These are phyloP conservation scores for Linum tenue DNA, from an alignment of 345 rosid species.

Conservation along the genomic window DNA sequence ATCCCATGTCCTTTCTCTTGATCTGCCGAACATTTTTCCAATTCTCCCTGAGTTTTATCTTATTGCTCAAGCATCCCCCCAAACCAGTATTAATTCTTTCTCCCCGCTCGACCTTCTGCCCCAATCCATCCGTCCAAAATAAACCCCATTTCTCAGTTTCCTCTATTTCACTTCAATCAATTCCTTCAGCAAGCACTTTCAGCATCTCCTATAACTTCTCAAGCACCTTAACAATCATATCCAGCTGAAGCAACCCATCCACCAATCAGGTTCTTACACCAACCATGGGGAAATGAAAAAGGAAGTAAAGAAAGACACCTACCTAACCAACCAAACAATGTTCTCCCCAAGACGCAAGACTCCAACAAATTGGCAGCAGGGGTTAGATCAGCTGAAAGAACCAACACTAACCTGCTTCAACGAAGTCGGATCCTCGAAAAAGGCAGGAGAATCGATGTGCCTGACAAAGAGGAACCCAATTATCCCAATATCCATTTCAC, in stretches of 20 bases:
- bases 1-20: too few species aligned
- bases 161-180: too few species aligned
- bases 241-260: neutral
- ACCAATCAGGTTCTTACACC: too few species aligned
- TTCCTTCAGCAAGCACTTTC: too few species aligned
- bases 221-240: neutral
- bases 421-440: slow-evolving; percentile 77
- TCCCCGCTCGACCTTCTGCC: too few species aligned
- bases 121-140: too few species aligned
- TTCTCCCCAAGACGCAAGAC: neutral
- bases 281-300: neutral
- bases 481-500: neutral
- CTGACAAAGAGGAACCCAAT: slow-evolving; percentile 21
- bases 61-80: too few species aligned
- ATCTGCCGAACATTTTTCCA: too few species aligned
- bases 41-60: too few species aligned
- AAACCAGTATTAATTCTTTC: too few species aligned
- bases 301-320: neutral
- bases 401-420: slow-evolving; percentile 43
- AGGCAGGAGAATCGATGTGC: slow-evolving; percentile 44
- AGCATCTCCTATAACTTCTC: too few species aligned
- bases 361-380: neutral
- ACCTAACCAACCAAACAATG: neutral
- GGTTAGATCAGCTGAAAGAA: neutral
- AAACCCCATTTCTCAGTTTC: too few species aligned